A percentile compares a stretch with the other conserved stretches of the same genome.
Conservation (phyloP, 306 rosid species). For the Delonix regia region DNA sequence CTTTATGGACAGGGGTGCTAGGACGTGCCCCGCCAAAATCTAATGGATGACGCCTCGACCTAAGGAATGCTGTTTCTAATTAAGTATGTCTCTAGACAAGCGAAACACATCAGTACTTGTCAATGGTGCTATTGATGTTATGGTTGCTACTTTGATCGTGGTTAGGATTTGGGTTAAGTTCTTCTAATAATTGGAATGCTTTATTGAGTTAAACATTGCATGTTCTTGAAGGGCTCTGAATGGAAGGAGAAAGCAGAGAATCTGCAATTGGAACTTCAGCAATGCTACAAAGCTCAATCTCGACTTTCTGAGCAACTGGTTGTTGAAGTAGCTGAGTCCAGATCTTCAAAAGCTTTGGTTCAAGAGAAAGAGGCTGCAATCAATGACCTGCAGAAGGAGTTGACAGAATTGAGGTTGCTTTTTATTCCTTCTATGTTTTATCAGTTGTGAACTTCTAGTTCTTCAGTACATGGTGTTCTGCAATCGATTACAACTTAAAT, state of each 20-base stretch:
- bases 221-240: slow-evolving; percentile 75
- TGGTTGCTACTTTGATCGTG: slow-evolving; percentile 20
- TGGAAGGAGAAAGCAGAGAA: slow-evolving; percentile 96
- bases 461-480: not conserved
- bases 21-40: not conserved
- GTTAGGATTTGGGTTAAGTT: not conserved
- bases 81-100: not conserved
- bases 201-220: slow-evolving; percentile 19
- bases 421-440: slow-evolving; percentile 27
- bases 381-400: slow-evolving; percentile 62
- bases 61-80: too few relatives aligned
- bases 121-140: slow-evolving; percentile 14
- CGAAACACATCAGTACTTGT: not conserved
- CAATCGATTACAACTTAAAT: not conserved
- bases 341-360: slow-evolving; percentile 68
- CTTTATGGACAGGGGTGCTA: not conserved
- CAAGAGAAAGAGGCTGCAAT: slow-evolving; percentile 69
- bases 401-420: slow-evolving; percentile 65
- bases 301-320: slow-evolving; percentile 93
- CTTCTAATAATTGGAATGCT: slow-evolving; percentile 10
- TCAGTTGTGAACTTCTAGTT: not conserved
- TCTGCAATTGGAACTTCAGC: slow-evolving; percentile 87
- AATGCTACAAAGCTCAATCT: slow-evolving; percentile 94
- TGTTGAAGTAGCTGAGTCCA: slow-evolving; percentile 86
- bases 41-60: not conserved